Evolutionary conservation across 257 asterid genomes (phyloP), one percentile per base, ranked within the genome.

Genomic region (Parsonsia alboflavescens): DNA sequence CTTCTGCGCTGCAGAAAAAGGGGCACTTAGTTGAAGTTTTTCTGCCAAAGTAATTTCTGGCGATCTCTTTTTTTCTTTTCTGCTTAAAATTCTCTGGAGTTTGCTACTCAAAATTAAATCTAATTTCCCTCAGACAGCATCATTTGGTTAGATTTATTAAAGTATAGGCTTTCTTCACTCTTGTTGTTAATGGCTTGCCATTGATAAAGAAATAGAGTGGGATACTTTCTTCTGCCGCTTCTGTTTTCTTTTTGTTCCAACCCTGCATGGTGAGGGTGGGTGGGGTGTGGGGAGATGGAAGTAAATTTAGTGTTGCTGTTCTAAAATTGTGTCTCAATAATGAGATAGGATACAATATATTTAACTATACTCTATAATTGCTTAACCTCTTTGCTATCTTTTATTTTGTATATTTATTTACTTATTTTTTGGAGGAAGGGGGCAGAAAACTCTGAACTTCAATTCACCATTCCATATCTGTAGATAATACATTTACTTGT

Each of bases 21-120:
- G 97, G 96, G 81, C 80, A 90, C 77, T 82, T 90, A 75, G 97
- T 92, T 19, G 97, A 92, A 88, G 95, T 92, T 88, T 86, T 92
- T 82, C 83, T 90, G 84, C 96, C 97, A 80, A 92, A 85, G 96
- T 92, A 92, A 90, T 86, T 76, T 71, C 77, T 82, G 78, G 76
- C 69, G 41, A 33, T 33, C 72, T 71, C 58, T 4, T 24, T 58
- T 75, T 22, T 30, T 8, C 53, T 66, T 68, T 56, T 70, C 65
- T 76, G 45, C 54, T 61, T 48, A 22, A 22, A 42, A 30, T 22
- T 33, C 7, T 59, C 7, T 79, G 68, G 36, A 54, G 45, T 69
- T 22, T 69, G 26, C 71, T 72, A 71, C 22, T 64, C 62, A 15
- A 21, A 52, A 49, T 59, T 45, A 48, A 33, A 64, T 62, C 46